These are phyloP conservation scores for Cystofilobasidium macerans DNA, from an alignment of 768 basidiomycete genomes.

Conservation along the genomic window DNA sequence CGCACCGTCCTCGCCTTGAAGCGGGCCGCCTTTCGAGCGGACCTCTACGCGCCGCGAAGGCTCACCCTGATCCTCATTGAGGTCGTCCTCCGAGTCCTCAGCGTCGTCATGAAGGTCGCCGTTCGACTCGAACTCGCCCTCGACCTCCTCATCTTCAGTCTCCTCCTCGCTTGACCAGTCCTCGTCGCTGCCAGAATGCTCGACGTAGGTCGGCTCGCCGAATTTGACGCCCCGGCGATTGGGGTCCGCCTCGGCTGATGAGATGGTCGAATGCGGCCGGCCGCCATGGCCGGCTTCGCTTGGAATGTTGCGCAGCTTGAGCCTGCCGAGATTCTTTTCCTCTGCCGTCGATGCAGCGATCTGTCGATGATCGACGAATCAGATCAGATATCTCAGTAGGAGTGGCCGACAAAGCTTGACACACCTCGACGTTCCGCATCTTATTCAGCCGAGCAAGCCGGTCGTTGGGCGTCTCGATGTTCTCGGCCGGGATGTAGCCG, in stretches of 20 bases:
- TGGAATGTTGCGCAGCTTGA: constrained; percentile 18
- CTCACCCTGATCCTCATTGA: constrained; percentile 8
- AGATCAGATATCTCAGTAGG: not conserved
- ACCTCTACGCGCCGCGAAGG: not conserved
- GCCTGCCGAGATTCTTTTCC: constrained; percentile 22
- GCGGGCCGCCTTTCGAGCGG: constrained; percentile 10
- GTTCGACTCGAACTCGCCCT: constrained; percentile 17
- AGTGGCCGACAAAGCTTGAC: constrained; percentile 34
- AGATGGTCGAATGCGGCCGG: constrained; percentile 28
- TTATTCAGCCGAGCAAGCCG: constrained; percentile 90
- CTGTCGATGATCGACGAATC: constrained; percentile 38
- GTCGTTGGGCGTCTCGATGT: constrained; percentile 97
- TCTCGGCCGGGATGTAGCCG: constrained; percentile 97
- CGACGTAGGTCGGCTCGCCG: constrained; percentile 47
- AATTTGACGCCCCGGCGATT: constrained; percentile 54
- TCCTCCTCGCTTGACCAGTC: constrained; percentile 62
- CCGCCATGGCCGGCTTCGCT: not conserved
- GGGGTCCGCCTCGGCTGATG: constrained; percentile 27
- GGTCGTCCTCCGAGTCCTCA: constrained; percentile 19
- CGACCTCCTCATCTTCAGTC: constrained; percentile 40
- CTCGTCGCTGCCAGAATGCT: constrained; percentile 39
- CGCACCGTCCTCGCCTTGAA: constrained; percentile 35
- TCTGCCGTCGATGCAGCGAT: constrained; percentile 54
- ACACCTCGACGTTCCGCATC: constrained; percentile 88
- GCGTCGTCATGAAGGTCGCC: constrained; percentile 1